These are phyloP conservation scores for Acacia concinna DNA, from an alignment of 331 rosid species.

Conservation along the genomic window DNA sequence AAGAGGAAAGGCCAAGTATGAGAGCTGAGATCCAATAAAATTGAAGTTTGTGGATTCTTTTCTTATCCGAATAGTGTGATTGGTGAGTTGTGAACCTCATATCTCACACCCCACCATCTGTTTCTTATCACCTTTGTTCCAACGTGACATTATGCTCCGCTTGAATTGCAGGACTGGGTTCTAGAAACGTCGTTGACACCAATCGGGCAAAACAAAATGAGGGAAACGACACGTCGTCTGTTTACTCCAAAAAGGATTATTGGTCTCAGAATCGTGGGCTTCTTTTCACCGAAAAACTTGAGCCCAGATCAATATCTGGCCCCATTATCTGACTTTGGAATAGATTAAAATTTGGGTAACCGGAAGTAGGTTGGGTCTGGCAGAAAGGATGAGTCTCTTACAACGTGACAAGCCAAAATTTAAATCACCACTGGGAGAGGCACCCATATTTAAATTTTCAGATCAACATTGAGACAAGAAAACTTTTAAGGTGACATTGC, in stretches of 20 bases:
- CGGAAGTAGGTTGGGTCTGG: no score
- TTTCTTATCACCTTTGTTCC: background rate
- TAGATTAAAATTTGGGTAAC: no score
- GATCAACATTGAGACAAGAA: no score
- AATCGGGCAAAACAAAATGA: fast-evolving
- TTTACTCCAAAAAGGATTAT: no score
- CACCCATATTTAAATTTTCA: no score
- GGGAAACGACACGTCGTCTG: background rate
- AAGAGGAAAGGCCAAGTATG: slow-evolving; percentile 10
- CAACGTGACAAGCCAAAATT: no score
- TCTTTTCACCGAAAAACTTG: background rate
- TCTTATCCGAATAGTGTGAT: slow-evolving; percentile 57
- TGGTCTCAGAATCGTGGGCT: background rate
- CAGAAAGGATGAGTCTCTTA: no score
- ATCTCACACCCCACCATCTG: background rate
- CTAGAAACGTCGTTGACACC: background rate
- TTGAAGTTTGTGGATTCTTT: slow-evolving; percentile 53
- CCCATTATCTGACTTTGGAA: background rate
- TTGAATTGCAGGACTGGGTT: background rate
- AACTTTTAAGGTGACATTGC: no score
- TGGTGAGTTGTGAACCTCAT: slow-evolving; percentile 46
- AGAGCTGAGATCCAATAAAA: slow-evolving; percentile 54
- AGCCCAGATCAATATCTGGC: background rate
- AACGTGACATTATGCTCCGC: background rate
- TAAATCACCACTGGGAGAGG: no score